phyloP scores from a whole-genome alignment of 1,284 basidiomycete species.

The Trametes versicolor region DNA sequence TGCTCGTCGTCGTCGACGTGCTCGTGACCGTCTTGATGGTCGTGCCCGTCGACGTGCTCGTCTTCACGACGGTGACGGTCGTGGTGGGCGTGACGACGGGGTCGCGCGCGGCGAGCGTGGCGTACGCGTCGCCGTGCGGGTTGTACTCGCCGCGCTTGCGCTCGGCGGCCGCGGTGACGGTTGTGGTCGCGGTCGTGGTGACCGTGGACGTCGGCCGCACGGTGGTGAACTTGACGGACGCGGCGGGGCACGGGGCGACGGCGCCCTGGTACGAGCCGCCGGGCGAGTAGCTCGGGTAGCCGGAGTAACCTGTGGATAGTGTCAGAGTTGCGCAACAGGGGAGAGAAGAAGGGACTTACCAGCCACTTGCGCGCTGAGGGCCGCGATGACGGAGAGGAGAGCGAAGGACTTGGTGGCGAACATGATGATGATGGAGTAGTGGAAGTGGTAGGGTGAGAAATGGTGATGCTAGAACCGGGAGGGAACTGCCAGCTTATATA shows the following conservation, averaged over 20 bases:
- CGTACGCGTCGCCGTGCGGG: conserved; percentile 6
- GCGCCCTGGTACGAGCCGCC: background rate
- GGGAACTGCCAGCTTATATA: background rate
- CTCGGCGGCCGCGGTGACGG: conserved; percentile 4
- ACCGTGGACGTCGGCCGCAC: conserved; percentile 1
- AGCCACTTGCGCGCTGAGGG: background rate
- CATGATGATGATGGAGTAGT: background rate
- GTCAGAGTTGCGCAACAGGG: too few species aligned
- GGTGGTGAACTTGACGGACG: background rate
- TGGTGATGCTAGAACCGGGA: too few species aligned
- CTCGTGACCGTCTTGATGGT: conserved; percentile 6
- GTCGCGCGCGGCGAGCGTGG: conserved; percentile 44
- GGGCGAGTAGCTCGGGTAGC: background rate
- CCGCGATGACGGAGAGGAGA: background rate
- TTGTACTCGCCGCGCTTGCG: conserved; percentile 10
- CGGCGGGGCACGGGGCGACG: background rate
- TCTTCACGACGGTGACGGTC: background rate
- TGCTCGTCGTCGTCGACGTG: conserved; percentile 5
- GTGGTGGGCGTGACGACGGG: conserved; percentile 49
- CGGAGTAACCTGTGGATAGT: background rate
- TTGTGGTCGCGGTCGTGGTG: background rate
- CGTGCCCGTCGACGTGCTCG: background rate
- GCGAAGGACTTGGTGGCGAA: background rate
- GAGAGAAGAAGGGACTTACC: too few species aligned
- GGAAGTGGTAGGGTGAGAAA: background rate